phyloP scores from a whole-genome alignment of 331 rosid species.

The Spiraea crenata region DNA sequence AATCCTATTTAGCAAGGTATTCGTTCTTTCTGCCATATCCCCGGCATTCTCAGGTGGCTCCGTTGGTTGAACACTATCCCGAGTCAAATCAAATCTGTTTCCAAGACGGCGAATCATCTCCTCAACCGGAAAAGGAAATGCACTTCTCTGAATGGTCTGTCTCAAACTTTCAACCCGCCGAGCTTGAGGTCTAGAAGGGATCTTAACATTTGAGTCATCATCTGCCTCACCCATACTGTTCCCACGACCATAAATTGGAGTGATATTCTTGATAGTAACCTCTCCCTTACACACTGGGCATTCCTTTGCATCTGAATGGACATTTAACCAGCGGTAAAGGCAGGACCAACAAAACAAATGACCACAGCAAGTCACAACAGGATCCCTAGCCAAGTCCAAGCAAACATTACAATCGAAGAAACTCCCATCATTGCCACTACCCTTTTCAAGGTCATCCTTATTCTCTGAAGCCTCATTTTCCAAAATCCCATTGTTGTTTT shows the following conservation, averaged over 20 bases:
- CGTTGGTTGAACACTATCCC: constrained; percentile 49
- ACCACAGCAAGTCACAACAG: constrained; percentile 91
- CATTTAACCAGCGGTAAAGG: constrained; percentile 76
- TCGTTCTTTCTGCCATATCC: constrained; percentile 54
- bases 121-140: constrained; percentile 60
- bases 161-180: constrained; percentile 82
- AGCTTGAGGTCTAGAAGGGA: constrained; percentile 78
- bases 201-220: constrained; percentile 61
- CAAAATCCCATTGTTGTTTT: constrained; percentile 47
- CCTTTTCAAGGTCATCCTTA: constrained; percentile 69
- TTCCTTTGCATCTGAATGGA: constrained; percentile 77
- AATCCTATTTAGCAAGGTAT: constrained; percentile 57
- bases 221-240: constrained; percentile 43
- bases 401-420: constrained; percentile 91
- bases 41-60: constrained; percentile 41
- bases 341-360: constrained; percentile 93
- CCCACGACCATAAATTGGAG: constrained; percentile 85
- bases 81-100: constrained; percentile 56
- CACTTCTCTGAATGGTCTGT: constrained; percentile 74
- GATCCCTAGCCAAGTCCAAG: constrained; percentile 75
- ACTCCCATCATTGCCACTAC: constrained; percentile 58
- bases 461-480: constrained; percentile 50
- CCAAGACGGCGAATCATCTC: constrained; percentile 82
- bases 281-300: constrained; percentile 96
- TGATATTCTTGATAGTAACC: constrained; percentile 60